These are phyloP conservation scores for Boletus sp. DNA, from an alignment of 768 basidiomycete genomes.

Conservation along the genomic window DNA sequence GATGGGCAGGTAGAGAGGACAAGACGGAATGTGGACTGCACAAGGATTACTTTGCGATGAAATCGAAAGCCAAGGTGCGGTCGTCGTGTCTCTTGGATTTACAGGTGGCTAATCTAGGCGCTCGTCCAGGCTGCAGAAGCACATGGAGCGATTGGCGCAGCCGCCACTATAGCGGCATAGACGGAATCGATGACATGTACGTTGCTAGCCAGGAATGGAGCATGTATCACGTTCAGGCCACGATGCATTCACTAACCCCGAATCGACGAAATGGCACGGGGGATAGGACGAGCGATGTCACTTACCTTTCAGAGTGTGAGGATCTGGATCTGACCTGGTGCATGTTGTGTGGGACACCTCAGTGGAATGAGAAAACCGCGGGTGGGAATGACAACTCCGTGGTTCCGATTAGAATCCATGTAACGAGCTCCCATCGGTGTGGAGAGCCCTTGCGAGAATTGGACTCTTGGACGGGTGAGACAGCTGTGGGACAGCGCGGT, in stretches of 20 bases:
- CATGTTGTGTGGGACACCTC: not conserved
- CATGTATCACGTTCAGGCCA: not conserved
- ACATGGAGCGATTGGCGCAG: not conserved
- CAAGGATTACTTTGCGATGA: constrained; percentile 83
- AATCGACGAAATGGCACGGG: not conserved
- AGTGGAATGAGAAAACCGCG: not conserved
- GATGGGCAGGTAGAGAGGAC: constrained; percentile 80
- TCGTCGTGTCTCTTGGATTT: not conserved
- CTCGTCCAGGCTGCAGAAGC: not conserved
- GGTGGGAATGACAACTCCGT: not conserved
- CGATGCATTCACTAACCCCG: not conserved
- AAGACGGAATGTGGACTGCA: constrained; percentile 98
- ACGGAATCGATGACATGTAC: not conserved
- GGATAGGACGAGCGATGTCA: no score
- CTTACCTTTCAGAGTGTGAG: not conserved
- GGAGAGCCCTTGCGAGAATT: not conserved
- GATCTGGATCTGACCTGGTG: not conserved
- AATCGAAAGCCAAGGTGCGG: constrained; percentile 45
- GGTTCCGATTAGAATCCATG: not conserved
- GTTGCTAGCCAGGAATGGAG: not conserved
- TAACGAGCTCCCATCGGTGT: not conserved
- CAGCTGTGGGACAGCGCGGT: not conserved
- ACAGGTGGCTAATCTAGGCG: not conserved
- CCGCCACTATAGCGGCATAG: not conserved
- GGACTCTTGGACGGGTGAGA: not conserved